A percentile compares a stretch with the other conserved stretches of the same genome.
Evolutionary conservation across 192 early-diverging fungal genomes (phyloP).

Genomic region (Mortierella hygrophila): DNA sequence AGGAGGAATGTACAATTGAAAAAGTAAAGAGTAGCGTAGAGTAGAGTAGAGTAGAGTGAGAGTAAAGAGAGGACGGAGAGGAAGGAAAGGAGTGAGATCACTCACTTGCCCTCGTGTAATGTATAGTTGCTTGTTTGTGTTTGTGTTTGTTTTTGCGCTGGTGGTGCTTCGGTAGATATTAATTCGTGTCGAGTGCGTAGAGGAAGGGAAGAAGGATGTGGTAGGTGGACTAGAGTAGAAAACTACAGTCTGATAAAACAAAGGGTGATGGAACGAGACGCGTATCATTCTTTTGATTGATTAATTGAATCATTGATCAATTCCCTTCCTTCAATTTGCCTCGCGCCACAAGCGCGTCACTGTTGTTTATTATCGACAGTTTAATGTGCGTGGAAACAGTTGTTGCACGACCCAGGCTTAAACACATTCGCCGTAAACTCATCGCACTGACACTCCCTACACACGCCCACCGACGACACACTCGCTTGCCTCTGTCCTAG

Average conservation of each 20-base stretch:
- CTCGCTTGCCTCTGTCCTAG: background rate
- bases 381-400: constrained; percentile 82
- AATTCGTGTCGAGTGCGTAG: too few species aligned
- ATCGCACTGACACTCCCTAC: constrained; percentile 73
- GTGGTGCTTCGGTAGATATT: too few species aligned
- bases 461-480: constrained; percentile 26
- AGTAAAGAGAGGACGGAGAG: background rate
- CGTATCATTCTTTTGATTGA: background rate
- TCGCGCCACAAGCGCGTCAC: constrained; percentile 3
- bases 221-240: too few species aligned
- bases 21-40: background rate
- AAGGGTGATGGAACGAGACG: background rate
- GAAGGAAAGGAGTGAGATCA: background rate
- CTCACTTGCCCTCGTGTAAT: too few species aligned
- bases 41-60: too few species aligned
- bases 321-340: background rate
- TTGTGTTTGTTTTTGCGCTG: too few species aligned
- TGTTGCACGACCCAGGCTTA: constrained; percentile 77
- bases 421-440: constrained; percentile 82
- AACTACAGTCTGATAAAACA: too few species aligned
- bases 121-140: too few species aligned
- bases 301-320: background rate
- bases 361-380: constrained; percentile 15
- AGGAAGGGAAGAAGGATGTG: too few species aligned
- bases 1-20: background rate